Evolutionary conservation across 176 grass and related monocot genomes (phyloP).

Genomic region (Carex pumila): DNA sequence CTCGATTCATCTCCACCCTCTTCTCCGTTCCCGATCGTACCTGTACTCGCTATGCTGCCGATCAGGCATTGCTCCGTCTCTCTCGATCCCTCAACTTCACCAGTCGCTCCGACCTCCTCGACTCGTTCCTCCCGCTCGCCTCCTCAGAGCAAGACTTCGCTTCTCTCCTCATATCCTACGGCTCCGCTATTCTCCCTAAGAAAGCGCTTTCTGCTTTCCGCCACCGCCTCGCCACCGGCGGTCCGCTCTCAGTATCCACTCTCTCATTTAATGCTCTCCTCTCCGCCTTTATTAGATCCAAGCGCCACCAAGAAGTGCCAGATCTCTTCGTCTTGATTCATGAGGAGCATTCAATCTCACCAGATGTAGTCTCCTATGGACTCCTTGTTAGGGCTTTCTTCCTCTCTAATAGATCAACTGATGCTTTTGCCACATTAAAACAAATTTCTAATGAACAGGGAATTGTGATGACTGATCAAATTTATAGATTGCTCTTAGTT

Average conservation of each 20-base stretch:
- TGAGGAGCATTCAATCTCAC: conserved; percentile 49
- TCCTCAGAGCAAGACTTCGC: conserved; percentile 47
- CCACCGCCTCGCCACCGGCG: conserved; percentile 15
- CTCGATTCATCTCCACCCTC: conserved; percentile 44
- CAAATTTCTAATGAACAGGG: conserved; percentile 42
- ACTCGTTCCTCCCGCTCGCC: conserved; percentile 30
- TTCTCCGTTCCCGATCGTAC: conserved; percentile 38
- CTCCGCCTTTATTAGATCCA: conserved; percentile 46
- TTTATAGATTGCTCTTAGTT: conserved; percentile 57
- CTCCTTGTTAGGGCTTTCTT: conserved; percentile 57
- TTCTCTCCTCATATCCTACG: conserved; percentile 55
- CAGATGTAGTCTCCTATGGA: conserved; percentile 46
- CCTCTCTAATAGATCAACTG: conserved; percentile 15
- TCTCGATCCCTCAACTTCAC: conserved; percentile 31
- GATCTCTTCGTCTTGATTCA: conserved; percentile 44
- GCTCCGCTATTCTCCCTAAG: conserved; percentile 38
- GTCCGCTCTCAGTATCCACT: conserved; percentile 20
- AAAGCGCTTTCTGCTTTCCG: conserved; percentile 47
- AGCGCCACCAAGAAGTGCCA: conserved; percentile 28
- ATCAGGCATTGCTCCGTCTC: conserved; percentile 58
- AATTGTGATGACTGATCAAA: conserved; percentile 37
- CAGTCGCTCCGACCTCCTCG: conserved; percentile 42
- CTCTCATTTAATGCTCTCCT: conserved; percentile 70
- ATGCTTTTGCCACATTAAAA: conserved; percentile 41
- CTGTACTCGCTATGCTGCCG: conserved; percentile 33